These are phyloP conservation scores for Neonectria magnoliae DNA, from an alignment of 2,329 filamentous ascomycete genomes.

Conservation along the genomic window DNA sequence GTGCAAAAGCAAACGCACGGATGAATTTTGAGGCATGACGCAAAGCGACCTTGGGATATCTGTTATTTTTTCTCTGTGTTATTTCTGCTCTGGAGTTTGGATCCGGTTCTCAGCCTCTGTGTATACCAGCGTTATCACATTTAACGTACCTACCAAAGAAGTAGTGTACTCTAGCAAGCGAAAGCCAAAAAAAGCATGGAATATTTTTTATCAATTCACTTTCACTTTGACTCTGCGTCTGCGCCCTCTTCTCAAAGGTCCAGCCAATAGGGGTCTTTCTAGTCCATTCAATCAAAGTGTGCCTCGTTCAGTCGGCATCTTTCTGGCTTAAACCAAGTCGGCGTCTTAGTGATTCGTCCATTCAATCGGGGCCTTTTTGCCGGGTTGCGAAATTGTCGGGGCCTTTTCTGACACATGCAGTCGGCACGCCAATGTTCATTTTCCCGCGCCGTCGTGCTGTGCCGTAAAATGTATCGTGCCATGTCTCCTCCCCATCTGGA, in stretches of 20 bases:
- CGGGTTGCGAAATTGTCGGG: neutral
- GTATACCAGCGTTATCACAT: constrained; percentile 6
- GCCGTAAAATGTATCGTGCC: neutral
- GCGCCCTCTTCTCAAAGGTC: neutral
- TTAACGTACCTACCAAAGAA: neutral
- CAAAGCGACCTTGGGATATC: constrained; percentile 13
- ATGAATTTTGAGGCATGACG: neutral
- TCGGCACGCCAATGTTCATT: neutral
- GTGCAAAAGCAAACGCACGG: constrained; percentile 13
- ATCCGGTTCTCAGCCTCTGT: constrained; percentile 1
- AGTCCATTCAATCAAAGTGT: neutral
- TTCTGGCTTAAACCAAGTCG: too few relatives aligned
- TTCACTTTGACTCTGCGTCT: neutral
- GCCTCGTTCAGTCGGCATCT: neutral
- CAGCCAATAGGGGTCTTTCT: neutral
- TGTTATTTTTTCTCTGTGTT: neutral
- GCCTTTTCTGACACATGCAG: neutral
- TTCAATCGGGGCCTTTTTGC: neutral
- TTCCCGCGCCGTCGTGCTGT: neutral
- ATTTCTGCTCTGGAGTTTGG: neutral
- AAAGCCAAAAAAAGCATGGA: constrained; percentile 8
- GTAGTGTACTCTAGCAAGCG: constrained; percentile 3
- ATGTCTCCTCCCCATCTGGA: neutral
- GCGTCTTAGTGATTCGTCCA: neutral
- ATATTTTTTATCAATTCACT: neutral